These are phyloP conservation scores for Globisporangium emineosum DNA, from an alignment of 352 stramenopile species.

Conservation along the genomic window DNA sequence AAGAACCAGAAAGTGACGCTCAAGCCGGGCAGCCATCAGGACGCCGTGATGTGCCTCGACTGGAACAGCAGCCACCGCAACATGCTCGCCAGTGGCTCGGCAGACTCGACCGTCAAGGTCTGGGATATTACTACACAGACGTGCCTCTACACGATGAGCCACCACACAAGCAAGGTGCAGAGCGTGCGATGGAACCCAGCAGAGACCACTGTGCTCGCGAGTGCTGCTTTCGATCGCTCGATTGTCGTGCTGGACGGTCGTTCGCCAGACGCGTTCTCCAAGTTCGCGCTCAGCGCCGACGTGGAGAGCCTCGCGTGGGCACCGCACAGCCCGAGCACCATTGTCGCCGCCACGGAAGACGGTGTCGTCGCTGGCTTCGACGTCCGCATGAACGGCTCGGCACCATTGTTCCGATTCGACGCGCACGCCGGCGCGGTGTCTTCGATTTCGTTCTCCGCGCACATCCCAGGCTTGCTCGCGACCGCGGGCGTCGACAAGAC, in stretches of 20 bases:
- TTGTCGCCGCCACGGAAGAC: slow-evolving; percentile 94
- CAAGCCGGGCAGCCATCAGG: slow-evolving; percentile 93
- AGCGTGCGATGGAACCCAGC: slow-evolving; percentile 95
- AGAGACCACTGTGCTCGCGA: slow-evolving; percentile 96
- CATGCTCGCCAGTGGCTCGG: slow-evolving; percentile 97
- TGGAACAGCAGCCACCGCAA: slow-evolving; percentile 97
- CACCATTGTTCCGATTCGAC: slow-evolving; percentile 91
- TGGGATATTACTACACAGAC: slow-evolving; percentile 92
- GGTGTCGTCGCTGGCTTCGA: slow-evolving; percentile 94
- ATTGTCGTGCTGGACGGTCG: slow-evolving; percentile 94
- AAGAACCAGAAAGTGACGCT: slow-evolving; percentile 75
- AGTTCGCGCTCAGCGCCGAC: slow-evolving; percentile 80
- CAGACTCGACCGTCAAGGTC: slow-evolving; percentile 98
- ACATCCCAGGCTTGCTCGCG: slow-evolving; percentile 92
- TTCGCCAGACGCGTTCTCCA: slow-evolving; percentile 73
- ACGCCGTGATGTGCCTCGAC: slow-evolving; percentile 97
- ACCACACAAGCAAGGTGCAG: slow-evolving; percentile 99
- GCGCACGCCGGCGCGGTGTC: slow-evolving; percentile 89
- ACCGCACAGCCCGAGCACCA: slow-evolving; percentile 88
- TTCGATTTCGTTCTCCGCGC: slow-evolving; percentile 80
- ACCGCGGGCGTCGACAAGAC: slow-evolving; percentile 97
- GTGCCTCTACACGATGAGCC: slow-evolving; percentile 94
- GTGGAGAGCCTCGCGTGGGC: slow-evolving; percentile 94
- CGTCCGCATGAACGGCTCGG: slow-evolving; percentile 92
- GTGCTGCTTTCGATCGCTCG: slow-evolving; percentile 93